These are phyloP conservation scores for Cercophora scortea DNA, from an alignment of 495 filamentous ascomycete genomes.

Conservation along the genomic window DNA sequence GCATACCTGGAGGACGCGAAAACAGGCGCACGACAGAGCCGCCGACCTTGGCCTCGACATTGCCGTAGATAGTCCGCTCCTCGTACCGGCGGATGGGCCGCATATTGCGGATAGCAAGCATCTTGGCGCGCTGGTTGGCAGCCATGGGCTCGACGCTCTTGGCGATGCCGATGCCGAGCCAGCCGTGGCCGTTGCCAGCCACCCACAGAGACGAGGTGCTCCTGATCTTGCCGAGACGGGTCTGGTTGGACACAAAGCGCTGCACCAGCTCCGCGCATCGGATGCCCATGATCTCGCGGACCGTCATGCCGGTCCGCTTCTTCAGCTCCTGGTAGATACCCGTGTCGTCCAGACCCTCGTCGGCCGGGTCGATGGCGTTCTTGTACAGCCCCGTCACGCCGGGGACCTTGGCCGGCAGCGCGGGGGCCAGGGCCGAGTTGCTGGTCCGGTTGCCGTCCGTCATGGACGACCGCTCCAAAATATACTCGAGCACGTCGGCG, in stretches of 20 bases:
- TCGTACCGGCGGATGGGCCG: constrained; percentile 83
- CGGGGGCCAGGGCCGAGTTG: constrained; percentile 34
- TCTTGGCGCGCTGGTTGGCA: constrained; percentile 56
- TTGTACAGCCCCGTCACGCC: constrained; percentile 43
- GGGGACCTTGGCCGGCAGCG: constrained; percentile 33
- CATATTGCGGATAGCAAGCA: constrained; percentile 78
- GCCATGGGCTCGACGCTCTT: constrained; percentile 68
- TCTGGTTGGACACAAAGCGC: constrained; percentile 81
- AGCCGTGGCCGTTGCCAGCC: constrained; percentile 76
- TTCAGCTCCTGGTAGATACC: constrained; percentile 46
- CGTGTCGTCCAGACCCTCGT: constrained; percentile 31
- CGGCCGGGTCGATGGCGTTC: constrained; percentile 32
- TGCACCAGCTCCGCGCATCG: constrained; percentile 57
- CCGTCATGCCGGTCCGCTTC: constrained; percentile 59
- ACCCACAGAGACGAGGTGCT: constrained; percentile 63
- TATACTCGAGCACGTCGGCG: constrained; percentile 31
- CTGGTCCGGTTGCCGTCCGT: constrained; percentile 21
- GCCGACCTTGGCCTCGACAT: constrained; percentile 75
- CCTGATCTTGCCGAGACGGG: constrained; percentile 84
- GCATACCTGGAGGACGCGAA: constrained; percentile 77
- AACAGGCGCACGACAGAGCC: constrained; percentile 73
- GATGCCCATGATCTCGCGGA: constrained; percentile 46
- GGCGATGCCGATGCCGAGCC: constrained; percentile 81
- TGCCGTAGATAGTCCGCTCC: constrained; percentile 81
- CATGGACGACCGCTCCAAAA: constrained; percentile 33